These are phyloP conservation scores for Aspergillus kassunensis DNA, from an alignment of 495 filamentous ascomycete genomes.

Conservation along the genomic window DNA sequence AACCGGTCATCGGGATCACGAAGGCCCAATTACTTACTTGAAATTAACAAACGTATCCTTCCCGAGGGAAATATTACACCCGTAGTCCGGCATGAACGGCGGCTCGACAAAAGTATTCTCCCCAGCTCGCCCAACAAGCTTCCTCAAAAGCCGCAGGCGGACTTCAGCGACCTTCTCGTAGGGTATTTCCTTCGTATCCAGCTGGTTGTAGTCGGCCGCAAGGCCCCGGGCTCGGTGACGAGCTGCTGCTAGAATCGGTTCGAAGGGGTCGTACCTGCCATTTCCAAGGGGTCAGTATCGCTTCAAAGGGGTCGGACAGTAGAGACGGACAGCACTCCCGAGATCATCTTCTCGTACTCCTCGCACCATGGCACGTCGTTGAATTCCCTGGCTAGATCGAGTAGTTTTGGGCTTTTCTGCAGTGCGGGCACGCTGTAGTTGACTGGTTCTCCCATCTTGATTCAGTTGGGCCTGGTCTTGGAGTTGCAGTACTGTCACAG, in stretches of 20 bases:
- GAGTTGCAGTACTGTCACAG: too few relatives aligned
- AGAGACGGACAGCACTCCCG: constrained; percentile 49
- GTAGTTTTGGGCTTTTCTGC: too few relatives aligned
- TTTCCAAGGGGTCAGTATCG: too few relatives aligned
- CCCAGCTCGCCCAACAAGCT: constrained; percentile 42
- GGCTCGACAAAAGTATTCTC: constrained; percentile 47
- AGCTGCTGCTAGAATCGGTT: constrained; percentile 36
- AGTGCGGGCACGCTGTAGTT: too few relatives aligned
- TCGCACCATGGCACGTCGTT: constrained; percentile 33
- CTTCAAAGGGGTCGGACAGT: too few relatives aligned
- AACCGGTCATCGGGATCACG: constrained; percentile 4
- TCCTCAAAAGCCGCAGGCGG: constrained; percentile 33
- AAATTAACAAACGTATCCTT: constrained; percentile 50
- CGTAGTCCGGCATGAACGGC: constrained; percentile 52
- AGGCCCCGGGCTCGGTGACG: constrained; percentile 43
- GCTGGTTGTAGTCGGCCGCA: constrained; percentile 44
- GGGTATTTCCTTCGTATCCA: constrained; percentile 37
- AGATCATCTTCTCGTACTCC: constrained; percentile 51
- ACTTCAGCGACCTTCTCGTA: constrained; percentile 31
- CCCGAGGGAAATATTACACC: constrained; percentile 50
- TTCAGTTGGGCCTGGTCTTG: too few relatives aligned
- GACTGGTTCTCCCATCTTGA: too few relatives aligned
- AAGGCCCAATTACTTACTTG: too few relatives aligned
- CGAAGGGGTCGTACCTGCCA: constrained; percentile 44
- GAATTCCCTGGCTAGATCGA: too few relatives aligned